A percentile compares a stretch with the other conserved stretches of the same genome.
Evolutionary conservation across 306 rosid genomes (phyloP).

Genomic region (Ormosia emarginata): DNA sequence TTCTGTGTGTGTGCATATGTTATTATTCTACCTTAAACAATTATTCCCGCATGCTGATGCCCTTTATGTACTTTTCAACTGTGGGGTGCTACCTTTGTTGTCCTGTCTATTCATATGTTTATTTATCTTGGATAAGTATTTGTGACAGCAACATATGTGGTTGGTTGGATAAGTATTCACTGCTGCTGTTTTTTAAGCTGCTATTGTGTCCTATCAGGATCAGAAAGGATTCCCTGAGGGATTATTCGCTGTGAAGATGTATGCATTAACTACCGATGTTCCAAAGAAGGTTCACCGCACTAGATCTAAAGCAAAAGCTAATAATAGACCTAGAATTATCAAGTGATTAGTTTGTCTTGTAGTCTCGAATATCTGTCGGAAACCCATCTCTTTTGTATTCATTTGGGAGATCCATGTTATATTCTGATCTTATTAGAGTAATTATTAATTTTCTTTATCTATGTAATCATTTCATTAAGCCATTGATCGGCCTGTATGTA

Average conservation of each 20-base stretch:
- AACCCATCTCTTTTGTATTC: neutral
- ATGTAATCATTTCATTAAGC: neutral
- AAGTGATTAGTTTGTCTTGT: slow-evolving; percentile 39
- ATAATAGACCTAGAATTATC: slow-evolving; percentile 77
- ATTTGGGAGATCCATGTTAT: neutral
- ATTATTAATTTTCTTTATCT: neutral
- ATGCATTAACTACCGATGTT: slow-evolving; percentile 65
- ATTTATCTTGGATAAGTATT: neutral
- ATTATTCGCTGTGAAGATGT: slow-evolving; percentile 87
- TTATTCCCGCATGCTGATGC: neutral
- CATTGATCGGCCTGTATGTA: neutral
- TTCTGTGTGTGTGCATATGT: neutral
- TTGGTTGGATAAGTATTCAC: neutral
- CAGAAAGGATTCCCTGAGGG: slow-evolving; percentile 78
- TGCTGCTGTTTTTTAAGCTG: neutral
- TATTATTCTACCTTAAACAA: neutral
- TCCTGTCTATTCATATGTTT: neutral
- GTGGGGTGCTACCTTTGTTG: neutral
- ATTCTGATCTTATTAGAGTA: neutral
- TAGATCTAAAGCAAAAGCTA: slow-evolving; percentile 54
- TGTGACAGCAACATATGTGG: neutral
- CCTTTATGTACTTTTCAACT: neutral
- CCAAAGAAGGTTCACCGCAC: slow-evolving; percentile 58
- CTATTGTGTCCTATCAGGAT: slow-evolving; percentile 51
- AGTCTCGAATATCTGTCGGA: neutral